Evolutionary conservation across 140 eudicot genomes (phyloP), one percentile per base, ranked within the genome.

Genomic region (Erigeron philadelphicus): DNA sequence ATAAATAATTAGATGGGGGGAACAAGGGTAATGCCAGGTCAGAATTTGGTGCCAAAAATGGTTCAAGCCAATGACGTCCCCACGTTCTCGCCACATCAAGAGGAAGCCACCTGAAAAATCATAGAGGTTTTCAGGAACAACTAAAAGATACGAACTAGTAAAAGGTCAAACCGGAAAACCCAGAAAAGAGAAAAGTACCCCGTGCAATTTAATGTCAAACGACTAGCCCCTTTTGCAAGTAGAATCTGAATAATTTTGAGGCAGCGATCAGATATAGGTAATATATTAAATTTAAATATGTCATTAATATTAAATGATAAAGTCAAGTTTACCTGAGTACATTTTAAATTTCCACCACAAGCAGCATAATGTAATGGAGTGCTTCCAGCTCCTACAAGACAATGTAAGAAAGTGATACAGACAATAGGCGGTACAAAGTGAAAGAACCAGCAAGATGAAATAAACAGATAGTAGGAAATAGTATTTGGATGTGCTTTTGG

Each of bases 21-120:
- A 93, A 93, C 10, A 66, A 41, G 11, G 98, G 96, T 73, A 87
- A 64, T 41, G 75, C 61, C 67, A 82, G 76, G 48, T 83, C 89
- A 50, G 95, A 89, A 81, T 84, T 84, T 10, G 96, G 94, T 35
- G 94, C 79, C 72, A 93, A 72, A 60, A 89, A 61, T 9, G 96
- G 94, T 75, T 93, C 98, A 61, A 93, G 95, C 96, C 98, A 93
- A 81, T 89, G 96, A 38, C 94, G 96, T 42, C 96, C 98, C 96
- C 96, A 89, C 94, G 87, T 89, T 68, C 91, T 85, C 7, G 98
- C 98, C 61, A 93, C 94, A 63, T 93, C 96, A 74, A 89, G 80
- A 58, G 98, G 98, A 70, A 93, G 90, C 98, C 98, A 93, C 77
- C 98, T 93, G 87, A 67, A 85, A 81, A 59, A 75, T 61, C 43